Percentiles rank a stretch among this genome's conserved stretches.
phyloP scores from a whole-genome alignment of 352 stramenopile genomes.

The Phytophthora tubulina region DNA sequence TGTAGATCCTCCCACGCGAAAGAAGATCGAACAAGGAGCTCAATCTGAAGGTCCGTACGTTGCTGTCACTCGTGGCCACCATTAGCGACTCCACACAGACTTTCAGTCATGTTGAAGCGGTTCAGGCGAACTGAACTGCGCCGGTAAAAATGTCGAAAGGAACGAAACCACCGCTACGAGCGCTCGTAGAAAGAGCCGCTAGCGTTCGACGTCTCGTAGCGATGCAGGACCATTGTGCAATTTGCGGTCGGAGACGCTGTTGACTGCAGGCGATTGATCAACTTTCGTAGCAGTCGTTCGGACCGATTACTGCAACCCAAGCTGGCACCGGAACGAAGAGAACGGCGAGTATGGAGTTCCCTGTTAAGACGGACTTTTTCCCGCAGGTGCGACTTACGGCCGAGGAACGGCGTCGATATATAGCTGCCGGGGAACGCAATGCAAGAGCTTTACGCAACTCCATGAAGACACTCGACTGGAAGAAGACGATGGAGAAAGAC shows the following conservation, averaged over 20 bases:
- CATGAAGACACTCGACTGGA: slow-evolving; percentile 68
- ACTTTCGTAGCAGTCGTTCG: slow-evolving; percentile 4
- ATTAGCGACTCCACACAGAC: background rate
- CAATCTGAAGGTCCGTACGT: slow-evolving; percentile 26
- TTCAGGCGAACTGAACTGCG: slow-evolving; percentile 28
- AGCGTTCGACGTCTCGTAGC: background rate
- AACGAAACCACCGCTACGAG: slow-evolving; percentile 34
- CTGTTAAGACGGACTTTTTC: slow-evolving; percentile 78
- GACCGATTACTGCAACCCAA: background rate
- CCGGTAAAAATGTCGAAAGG: slow-evolving; percentile 36
- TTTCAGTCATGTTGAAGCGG: slow-evolving; percentile 18
- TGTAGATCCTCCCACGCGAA: slow-evolving; percentile 20
- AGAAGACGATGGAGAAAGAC: slow-evolving; percentile 61
- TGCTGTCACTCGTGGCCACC: background rate
- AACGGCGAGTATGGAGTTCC: slow-evolving; percentile 65
- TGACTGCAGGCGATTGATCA: background rate
- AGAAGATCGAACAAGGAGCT: slow-evolving; percentile 36
- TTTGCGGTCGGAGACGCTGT: slow-evolving; percentile 31
- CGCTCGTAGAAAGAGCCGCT: slow-evolving; percentile 14
- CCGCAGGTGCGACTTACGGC: slow-evolving; percentile 57
- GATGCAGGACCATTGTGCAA: slow-evolving; percentile 29
- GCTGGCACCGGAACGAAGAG: background rate
- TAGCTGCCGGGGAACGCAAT: slow-evolving; percentile 50
- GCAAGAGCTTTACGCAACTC: slow-evolving; percentile 52
- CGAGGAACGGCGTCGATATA: slow-evolving; percentile 61